Conservation (phyloP, 129 eudicot genomes). For the Flaveria robusta region DNA sequence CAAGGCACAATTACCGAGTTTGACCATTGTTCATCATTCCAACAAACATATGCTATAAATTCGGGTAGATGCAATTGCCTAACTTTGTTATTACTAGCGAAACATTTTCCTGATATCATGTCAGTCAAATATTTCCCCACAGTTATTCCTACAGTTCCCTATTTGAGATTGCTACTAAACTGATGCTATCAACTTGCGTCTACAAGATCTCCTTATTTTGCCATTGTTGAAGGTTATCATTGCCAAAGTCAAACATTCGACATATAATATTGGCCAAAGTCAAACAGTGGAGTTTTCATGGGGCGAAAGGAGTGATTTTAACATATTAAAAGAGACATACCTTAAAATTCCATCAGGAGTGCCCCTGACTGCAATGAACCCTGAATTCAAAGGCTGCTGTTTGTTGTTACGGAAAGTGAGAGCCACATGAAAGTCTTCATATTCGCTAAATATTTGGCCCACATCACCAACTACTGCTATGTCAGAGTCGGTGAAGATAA, state of each 20-base stretch:
- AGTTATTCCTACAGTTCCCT: neutral
- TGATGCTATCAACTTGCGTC: neutral
- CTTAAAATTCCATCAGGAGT: constrained; percentile 68
- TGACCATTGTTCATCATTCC: neutral
- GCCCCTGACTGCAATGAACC: constrained; percentile 95
- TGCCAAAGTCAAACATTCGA: neutral
- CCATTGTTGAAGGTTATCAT: neutral
- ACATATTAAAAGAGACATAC: constrained; percentile 37
- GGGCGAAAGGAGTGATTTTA: neutral
- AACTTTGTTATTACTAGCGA: neutral
- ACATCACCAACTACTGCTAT: constrained; percentile 82
- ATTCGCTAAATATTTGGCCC: constrained; percentile 57
- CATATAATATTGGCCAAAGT: neutral
- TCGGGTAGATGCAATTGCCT: neutral
- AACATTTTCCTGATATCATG: neutral
- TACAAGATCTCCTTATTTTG: neutral
- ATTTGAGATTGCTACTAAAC: neutral
- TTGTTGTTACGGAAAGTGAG: constrained; percentile 96
- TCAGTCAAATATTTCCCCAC: neutral
- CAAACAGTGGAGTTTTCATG: neutral
- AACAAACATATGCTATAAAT: neutral
- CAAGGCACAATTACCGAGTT: neutral
- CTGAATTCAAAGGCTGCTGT: constrained; percentile 93
- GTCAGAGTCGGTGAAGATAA: constrained; percentile 85
- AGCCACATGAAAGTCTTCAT: constrained; percentile 73